Conservation (phyloP, 345 rosid genomes). For the Ceriops zippeliana region DNA sequence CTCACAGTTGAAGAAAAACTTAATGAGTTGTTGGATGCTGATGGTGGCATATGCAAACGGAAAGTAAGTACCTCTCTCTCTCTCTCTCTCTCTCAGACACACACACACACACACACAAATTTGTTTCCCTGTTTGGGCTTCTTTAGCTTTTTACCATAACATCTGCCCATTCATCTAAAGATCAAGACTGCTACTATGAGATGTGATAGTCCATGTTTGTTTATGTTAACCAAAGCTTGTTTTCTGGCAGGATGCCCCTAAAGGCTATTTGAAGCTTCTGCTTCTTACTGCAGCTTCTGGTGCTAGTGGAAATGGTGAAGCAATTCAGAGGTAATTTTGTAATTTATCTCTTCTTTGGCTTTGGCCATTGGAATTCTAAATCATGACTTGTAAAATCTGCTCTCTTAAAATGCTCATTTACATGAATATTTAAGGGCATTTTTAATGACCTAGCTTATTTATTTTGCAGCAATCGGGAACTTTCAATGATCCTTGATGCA, state of each 20-base stretch:
- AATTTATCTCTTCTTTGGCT: constrained; percentile 9
- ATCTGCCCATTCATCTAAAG: too few species aligned
- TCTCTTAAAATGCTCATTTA: not conserved
- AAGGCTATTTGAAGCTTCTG: constrained; percentile 90
- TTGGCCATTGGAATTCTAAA: not conserved
- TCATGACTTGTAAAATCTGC: too few species aligned
- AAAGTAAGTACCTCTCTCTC: constrained; percentile 47
- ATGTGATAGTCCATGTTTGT: not conserved
- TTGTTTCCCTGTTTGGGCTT: not conserved
- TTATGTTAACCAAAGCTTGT: constrained; percentile 21
- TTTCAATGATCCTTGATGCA: constrained; percentile 99
- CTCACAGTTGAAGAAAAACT: constrained; percentile 91
- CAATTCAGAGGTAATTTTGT: constrained; percentile 73
- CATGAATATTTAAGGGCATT: constrained; percentile 2
- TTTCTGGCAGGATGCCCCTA: constrained; percentile 76
- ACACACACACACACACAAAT: too few species aligned
- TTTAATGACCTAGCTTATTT: constrained; percentile 25
- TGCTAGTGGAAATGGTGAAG: constrained; percentile 72
- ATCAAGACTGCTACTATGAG: too few species aligned
- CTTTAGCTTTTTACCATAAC: too few species aligned
- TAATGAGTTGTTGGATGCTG: constrained; percentile 87
- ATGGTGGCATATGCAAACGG: constrained; percentile 87
- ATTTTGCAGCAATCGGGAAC: constrained; percentile 87
- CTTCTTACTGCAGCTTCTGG: constrained; percentile 97
- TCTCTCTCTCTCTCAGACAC: not conserved